Evolutionary conservation across 2,329 filamentous ascomycete genomes (phyloP), one percentile per base, ranked within the genome.

Genomic region (Colletotrichum sidae): DNA sequence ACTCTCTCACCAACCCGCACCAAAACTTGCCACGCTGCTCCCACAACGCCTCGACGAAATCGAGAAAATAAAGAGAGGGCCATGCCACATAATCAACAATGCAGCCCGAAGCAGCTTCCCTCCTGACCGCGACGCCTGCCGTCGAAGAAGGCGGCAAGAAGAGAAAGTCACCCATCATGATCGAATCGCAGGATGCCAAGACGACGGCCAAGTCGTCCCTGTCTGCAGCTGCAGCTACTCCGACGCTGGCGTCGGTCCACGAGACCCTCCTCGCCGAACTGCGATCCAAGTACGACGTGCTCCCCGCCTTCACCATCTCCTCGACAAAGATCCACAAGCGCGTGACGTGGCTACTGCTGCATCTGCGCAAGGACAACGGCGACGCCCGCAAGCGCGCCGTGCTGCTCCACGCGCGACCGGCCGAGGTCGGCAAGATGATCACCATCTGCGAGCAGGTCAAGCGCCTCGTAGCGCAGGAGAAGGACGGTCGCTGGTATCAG

Each of bases 391-490:
- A 72, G 0, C 74, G 76, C 9, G 71, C 81, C 12, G 80, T 80
- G n/a, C 73, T 88, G 44, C 75, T 88, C 15, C 80, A 86, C 70
- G 83, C 85, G 38, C 82, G 82, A 17, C 78, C 83, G 0, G 66
- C 74, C 9, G 83, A 87, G 3, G 83, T 86, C 2, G 83, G 82
- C 75, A 94, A 93, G 75, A 80, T 92, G 71, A 86, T 92, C 70
- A 90, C 86, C 4, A 84, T 93, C 50, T 83, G 84, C 49, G 91
- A 93, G 75, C 88, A 91, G 42, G 83, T 83, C 60, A 90, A 90
- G 74, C 65, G 67, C 34, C 79, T 87, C 51, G 76, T 91, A 56
- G 77, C 72, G 38, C 80, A 82, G 55, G 75, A 79, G 45, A 54
- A 46, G 11, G 50, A 41, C 6, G 80, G 58, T 9, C 55, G 46